phyloP scores from a whole-genome alignment of 1,284 basidiomycete genomes.

The Ganoderma meredithae region DNA sequence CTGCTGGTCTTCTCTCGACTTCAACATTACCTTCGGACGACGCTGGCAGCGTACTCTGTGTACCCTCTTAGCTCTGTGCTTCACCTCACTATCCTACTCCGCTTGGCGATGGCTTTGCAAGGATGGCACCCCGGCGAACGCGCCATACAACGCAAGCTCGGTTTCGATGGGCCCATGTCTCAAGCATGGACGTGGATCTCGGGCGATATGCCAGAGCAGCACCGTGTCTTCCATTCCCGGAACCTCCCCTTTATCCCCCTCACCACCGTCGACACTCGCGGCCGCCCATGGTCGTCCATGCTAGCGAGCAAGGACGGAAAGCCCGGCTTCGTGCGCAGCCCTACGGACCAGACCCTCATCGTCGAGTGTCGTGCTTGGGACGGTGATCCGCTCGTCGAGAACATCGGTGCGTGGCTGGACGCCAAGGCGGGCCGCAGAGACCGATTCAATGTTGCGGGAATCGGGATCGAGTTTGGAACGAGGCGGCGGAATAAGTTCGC shows the following conservation, averaged over 20 bases:
- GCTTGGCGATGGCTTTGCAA: not conserved
- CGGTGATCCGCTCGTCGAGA: not conserved
- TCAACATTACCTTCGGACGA: not conserved
- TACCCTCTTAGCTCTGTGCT: not conserved
- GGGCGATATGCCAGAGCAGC: not conserved
- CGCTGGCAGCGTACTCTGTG: not conserved
- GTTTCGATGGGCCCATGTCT: not conserved
- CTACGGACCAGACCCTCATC: not conserved
- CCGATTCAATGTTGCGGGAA: not conserved
- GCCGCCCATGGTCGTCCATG: conserved; percentile 2
- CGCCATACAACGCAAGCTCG: not conserved
- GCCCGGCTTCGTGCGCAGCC: not conserved
- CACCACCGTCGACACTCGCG: not conserved
- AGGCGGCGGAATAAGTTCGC: conserved; percentile 1
- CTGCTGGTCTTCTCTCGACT: not conserved
- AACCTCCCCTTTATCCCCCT: not conserved
- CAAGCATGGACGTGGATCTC: conserved; percentile 5
- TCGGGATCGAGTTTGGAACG: not conserved
- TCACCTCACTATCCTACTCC: not conserved
- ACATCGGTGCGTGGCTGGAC: not conserved
- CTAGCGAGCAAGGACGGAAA: not conserved
- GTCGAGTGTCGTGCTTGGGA: conserved; percentile 5
- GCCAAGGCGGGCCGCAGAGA: not conserved
- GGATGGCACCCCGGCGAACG: conserved; percentile 3
- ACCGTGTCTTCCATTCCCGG: not conserved